Evolutionary conservation across 1,139 yeast species (phyloP).

Genomic region (Blastobotrys serpentis): DNA sequence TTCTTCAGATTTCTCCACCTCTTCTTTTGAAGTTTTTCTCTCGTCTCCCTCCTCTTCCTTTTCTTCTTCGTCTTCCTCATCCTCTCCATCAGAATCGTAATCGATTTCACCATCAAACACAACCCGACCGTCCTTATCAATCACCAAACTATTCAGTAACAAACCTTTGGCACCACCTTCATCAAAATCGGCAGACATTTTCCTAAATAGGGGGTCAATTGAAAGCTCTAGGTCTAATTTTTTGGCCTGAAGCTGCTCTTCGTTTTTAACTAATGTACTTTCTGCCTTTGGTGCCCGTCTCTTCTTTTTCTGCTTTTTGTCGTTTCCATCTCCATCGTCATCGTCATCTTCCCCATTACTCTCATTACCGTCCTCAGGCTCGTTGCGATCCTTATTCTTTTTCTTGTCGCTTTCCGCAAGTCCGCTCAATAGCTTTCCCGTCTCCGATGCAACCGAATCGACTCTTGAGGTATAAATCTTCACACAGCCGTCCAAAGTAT

Average conservation of each 20-base stretch:
- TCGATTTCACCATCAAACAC: constrained; percentile 52
- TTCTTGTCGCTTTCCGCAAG: constrained; percentile 42
- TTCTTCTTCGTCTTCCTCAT: constrained; percentile 28
- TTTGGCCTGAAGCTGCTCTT: constrained; percentile 62
- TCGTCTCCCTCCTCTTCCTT: constrained; percentile 42
- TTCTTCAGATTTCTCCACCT: constrained; percentile 27
- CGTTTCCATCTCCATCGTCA: constrained; percentile 34
- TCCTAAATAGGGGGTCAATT: constrained; percentile 85
- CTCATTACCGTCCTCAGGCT: constrained; percentile 35
- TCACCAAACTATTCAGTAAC: constrained; percentile 64
- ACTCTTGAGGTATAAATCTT: constrained; percentile 83
- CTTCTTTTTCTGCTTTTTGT: constrained; percentile 25
- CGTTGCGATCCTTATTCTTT: constrained; percentile 31
- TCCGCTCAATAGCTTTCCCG: constrained; percentile 83
- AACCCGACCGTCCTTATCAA: constrained; percentile 60
- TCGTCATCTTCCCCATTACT: constrained; percentile 29
- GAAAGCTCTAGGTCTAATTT: constrained; percentile 73
- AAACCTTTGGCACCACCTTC: constrained; percentile 94
- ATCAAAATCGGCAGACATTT: constrained; percentile 87
- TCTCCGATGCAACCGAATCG: constrained; percentile 88
- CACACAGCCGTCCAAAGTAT: constrained; percentile 82
- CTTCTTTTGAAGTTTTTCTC: constrained; percentile 38
- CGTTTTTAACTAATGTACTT: constrained; percentile 51
- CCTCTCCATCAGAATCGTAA: constrained; percentile 27
- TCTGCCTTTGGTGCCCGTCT: constrained; percentile 36